phyloP scores from a whole-genome alignment of 495 filamentous ascomycete species.

The Penicillium lividum region DNA sequence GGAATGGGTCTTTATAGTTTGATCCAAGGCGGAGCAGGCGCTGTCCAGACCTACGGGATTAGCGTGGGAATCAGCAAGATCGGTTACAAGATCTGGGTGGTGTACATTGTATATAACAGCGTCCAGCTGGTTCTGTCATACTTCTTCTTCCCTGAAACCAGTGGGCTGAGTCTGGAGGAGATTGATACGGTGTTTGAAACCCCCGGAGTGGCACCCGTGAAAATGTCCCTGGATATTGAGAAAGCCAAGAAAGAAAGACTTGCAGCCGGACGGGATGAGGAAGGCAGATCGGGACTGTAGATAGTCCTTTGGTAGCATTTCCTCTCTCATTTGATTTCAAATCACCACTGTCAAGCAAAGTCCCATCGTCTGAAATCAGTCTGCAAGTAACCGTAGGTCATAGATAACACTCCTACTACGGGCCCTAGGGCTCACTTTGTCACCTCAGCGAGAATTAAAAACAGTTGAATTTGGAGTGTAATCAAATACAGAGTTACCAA shows the following conservation, averaged over 20 bases:
- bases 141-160: conserved; percentile 46
- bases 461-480: no score
- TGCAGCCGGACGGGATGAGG: conserved; percentile 22
- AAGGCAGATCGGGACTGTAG: conserved; percentile 1
- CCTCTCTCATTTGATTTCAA: neutral
- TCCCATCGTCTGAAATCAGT: neutral
- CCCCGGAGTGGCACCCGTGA: conserved; percentile 42
- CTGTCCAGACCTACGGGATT: conserved; percentile 43
- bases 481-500: no score
- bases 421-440: no score
- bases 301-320: neutral
- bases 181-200: conserved; percentile 50
- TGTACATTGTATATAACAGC: conserved; percentile 45
- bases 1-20: conserved; percentile 46
- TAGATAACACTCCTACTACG: conserved; percentile 1
- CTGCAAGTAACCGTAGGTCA: conserved; percentile 13
- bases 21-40: conserved; percentile 43
- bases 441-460: no score
- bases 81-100: conserved; percentile 48
- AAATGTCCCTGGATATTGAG: conserved; percentile 46
- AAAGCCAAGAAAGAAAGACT: conserved; percentile 42
- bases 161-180: conserved; percentile 40
- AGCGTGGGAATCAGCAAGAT: conserved; percentile 41
- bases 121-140: conserved; percentile 42
- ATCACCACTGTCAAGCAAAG: neutral